Conservation (phyloP, 2,329 filamentous ascomycete genomes). For the Ophiostoma sp. region DNA sequence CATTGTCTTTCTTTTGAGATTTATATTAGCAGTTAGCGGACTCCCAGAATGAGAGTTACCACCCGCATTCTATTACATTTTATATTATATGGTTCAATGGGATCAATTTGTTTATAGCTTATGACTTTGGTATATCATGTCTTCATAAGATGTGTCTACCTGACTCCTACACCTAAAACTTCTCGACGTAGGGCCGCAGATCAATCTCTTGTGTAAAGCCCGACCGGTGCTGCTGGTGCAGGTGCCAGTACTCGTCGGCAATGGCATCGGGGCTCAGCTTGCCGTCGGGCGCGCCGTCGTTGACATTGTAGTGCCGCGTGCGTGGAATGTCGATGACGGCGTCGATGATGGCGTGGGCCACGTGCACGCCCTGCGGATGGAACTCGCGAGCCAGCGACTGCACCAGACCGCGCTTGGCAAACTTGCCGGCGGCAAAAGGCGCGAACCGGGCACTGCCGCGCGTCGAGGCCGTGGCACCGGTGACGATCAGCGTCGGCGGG, state of each 20-base stretch:
- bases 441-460: slow-evolving; percentile 65
- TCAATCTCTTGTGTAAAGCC: slow-evolving; percentile 80
- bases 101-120: not conserved
- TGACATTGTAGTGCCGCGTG: slow-evolving; percentile 50
- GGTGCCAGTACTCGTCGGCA: slow-evolving; percentile 77
- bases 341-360: slow-evolving; percentile 77
- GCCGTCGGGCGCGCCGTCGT: slow-evolving; percentile 45
- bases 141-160: not conserved
- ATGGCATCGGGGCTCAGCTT: slow-evolving; percentile 76
- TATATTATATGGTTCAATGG: not conserved
- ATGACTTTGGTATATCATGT: not conserved
- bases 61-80: not conserved
- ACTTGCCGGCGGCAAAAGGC: slow-evolving; percentile 73
- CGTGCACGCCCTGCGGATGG: slow-evolving; percentile 76
- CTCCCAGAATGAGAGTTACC: not conserved
- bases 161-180: slow-evolving; percentile 53
- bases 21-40: not conserved
- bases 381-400: slow-evolving; percentile 79
- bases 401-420: slow-evolving; percentile 66
- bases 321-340: slow-evolving; percentile 77
- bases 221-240: slow-evolving; percentile 74
- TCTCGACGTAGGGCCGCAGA: slow-evolving; percentile 74
- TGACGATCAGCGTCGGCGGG: slow-evolving; percentile 78
- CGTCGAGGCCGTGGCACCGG: slow-evolving; percentile 76
- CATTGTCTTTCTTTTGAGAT: not conserved